Percentiles rank a stretch among this genome's conserved stretches.
Conservation (phyloP, 805 yeast species). For the Komagataella kurtzmanii region DNA sequence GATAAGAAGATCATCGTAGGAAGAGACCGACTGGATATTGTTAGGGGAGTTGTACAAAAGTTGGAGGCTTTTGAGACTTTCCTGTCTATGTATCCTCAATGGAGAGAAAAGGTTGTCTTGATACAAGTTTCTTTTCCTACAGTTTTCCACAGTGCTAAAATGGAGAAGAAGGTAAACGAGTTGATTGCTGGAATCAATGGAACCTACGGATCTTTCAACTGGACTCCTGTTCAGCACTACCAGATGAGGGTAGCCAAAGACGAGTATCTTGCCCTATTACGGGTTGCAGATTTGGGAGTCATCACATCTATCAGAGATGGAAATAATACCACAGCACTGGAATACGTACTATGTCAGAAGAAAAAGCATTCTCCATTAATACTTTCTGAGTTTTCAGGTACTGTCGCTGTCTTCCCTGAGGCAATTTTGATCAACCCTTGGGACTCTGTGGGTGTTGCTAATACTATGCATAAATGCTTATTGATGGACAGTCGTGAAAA, state of each 20-base stretch:
- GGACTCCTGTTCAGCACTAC: slow-evolving; percentile 84
- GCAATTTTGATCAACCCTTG: slow-evolving; percentile 89
- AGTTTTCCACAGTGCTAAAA: slow-evolving; percentile 40
- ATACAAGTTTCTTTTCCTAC: slow-evolving; percentile 88
- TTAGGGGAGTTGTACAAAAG: slow-evolving; percentile 89
- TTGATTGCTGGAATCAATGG: slow-evolving; percentile 74
- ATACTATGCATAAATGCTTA: slow-evolving; percentile 61
- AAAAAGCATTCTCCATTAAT: slow-evolving; percentile 63
- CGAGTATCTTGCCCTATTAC: slow-evolving; percentile 76
- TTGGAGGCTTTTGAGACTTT: slow-evolving; percentile 83
- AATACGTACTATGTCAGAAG: slow-evolving; percentile 81
- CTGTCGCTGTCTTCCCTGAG: slow-evolving; percentile 55
- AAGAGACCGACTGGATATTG: slow-evolving; percentile 83
- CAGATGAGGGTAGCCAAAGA: slow-evolving; percentile 80
- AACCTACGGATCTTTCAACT: slow-evolving; percentile 69
- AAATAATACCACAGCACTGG: slow-evolving; percentile 90
- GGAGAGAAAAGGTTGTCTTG: slow-evolving; percentile 76
- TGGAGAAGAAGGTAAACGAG: slow-evolving; percentile 77
- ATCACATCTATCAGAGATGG: slow-evolving; percentile 92
- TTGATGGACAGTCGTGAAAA: slow-evolving; percentile 35
- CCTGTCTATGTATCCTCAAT: slow-evolving; percentile 82
- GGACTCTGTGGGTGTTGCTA: slow-evolving; percentile 92
- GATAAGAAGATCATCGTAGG: slow-evolving; percentile 79
- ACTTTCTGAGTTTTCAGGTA: slow-evolving; percentile 88
- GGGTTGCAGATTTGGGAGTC: slow-evolving; percentile 83